Percentiles rank a stretch among this genome's conserved stretches.
Conservation (phyloP, 176 grass and related monocot genomes). For the Elaeis guineensis region DNA sequence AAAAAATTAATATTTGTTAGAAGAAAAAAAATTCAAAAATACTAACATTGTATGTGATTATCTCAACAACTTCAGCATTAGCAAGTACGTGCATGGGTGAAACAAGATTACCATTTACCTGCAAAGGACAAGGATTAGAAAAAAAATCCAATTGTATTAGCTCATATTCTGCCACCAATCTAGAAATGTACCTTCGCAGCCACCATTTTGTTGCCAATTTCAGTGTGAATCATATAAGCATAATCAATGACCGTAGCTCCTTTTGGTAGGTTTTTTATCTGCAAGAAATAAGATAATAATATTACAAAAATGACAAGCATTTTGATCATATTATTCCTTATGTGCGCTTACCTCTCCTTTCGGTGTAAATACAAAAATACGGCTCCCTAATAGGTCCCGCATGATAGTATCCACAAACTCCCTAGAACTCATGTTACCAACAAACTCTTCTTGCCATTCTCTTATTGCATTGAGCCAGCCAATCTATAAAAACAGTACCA, state of each 20-base stretch:
- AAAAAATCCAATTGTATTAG: not conserved
- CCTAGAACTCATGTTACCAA: slow-evolving; percentile 96
- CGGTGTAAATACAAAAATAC: slow-evolving; percentile 95
- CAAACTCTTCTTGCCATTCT: slow-evolving; percentile 99
- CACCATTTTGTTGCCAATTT: slow-evolving; percentile 98
- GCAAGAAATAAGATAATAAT: slow-evolving; percentile 2
- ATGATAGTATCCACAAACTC: slow-evolving; percentile 96
- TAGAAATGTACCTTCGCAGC: slow-evolving; percentile 59
- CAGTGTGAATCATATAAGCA: slow-evolving; percentile 96
- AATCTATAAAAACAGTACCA: slow-evolving; percentile 41
- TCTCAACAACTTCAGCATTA: slow-evolving; percentile 98
- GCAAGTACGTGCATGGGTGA: slow-evolving; percentile 75
- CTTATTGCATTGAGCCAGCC: slow-evolving; percentile 98
- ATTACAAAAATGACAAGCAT: not conserved
- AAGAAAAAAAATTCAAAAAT: slow-evolving; percentile 19
- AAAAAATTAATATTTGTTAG: slow-evolving; percentile 21
- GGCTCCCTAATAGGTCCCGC: slow-evolving; percentile 84
- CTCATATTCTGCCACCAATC: not conserved
- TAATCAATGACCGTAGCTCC: slow-evolving; percentile 98
- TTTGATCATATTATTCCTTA: not conserved
- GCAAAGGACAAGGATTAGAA: slow-evolving; percentile 26
- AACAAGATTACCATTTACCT: slow-evolving; percentile 97
- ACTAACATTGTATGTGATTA: slow-evolving; percentile 88
- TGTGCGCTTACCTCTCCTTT: slow-evolving; percentile 57
- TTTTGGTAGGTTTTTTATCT: slow-evolving; percentile 96